phyloP scores from a whole-genome alignment of 148 eudicot species.

The Mesembryanthemum crystallinum region DNA sequence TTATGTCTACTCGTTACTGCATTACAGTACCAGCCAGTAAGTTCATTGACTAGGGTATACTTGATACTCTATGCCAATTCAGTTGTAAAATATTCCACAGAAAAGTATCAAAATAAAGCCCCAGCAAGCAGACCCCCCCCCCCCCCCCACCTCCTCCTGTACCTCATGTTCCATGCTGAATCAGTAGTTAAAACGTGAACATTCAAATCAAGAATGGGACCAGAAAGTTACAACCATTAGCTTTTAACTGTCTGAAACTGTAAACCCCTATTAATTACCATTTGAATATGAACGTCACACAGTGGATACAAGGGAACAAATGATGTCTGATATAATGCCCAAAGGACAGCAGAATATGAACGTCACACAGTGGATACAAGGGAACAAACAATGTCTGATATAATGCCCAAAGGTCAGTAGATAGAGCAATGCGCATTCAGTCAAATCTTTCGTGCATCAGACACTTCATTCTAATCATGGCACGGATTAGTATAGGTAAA shows the following conservation, averaged over 20 bases:
- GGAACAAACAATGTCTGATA: neutral
- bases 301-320: neutral
- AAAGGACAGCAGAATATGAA: too few relatives aligned
- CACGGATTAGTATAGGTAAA: too few relatives aligned
- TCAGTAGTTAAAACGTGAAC: neutral
- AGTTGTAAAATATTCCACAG: neutral
- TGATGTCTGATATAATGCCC: neutral
- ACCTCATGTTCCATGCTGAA: neutral
- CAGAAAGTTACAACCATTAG: neutral
- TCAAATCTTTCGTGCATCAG: neutral
- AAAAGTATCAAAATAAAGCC: neutral
- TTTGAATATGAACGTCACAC: neutral
- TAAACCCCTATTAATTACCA: neutral
- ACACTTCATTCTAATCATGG: neutral
- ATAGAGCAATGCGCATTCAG: neutral
- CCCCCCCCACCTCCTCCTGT: too few relatives aligned
- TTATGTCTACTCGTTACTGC: constrained; percentile 75
- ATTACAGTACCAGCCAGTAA: constrained; percentile 68
- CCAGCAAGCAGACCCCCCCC: neutral
- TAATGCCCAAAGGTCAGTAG: neutral
- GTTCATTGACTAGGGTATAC: neutral
- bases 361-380: neutral
- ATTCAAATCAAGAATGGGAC: neutral
- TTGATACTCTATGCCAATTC: neutral
- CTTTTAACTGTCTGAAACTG: neutral